Conservation (phyloP, 331 rosid species). For the Rhamnella rubrinervis region DNA sequence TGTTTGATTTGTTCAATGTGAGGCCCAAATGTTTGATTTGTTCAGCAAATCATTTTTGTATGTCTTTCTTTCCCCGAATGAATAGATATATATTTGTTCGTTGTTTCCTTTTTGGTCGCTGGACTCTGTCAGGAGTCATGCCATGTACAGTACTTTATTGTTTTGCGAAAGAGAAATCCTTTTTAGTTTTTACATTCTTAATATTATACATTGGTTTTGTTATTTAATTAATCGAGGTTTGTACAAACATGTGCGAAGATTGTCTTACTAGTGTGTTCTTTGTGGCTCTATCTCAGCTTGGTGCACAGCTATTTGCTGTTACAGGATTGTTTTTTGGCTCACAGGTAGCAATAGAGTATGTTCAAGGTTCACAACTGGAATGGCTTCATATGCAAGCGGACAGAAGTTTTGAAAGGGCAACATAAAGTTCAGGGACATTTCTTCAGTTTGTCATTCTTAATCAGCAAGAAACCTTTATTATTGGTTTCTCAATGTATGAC, state of each 20-base stretch:
- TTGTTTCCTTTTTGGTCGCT: not conserved
- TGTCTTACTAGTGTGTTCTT: not conserved
- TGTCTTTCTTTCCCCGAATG: not conserved
- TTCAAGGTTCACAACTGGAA: conserved; percentile 62
- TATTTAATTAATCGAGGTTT: not conserved
- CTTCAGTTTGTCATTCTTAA: conserved; percentile 20
- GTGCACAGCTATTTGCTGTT: conserved; percentile 57
- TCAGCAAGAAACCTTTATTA: conserved; percentile 12
- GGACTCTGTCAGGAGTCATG: too few relatives aligned
- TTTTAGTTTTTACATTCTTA: too few relatives aligned
- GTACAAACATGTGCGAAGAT: not conserved
- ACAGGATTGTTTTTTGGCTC: conserved; percentile 70
- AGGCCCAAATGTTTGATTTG: too few relatives aligned
- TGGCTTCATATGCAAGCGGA: conserved; percentile 93
- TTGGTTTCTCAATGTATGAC: too few relatives aligned
- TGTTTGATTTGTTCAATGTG: too few relatives aligned
- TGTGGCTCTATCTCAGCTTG: conserved; percentile 42
- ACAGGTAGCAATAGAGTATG: conserved; percentile 60
- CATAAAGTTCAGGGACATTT: conserved; percentile 32
- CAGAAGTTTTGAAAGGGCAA: conserved; percentile 65
- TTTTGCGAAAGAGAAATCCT: not conserved
- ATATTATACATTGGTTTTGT: not conserved
- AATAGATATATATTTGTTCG: not conserved
- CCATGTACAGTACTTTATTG: not conserved
- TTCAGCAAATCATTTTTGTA: not conserved